Evolutionary conservation across 345 rosid species (phyloP).

Genomic region (Crucihimalaya himalaica): DNA sequence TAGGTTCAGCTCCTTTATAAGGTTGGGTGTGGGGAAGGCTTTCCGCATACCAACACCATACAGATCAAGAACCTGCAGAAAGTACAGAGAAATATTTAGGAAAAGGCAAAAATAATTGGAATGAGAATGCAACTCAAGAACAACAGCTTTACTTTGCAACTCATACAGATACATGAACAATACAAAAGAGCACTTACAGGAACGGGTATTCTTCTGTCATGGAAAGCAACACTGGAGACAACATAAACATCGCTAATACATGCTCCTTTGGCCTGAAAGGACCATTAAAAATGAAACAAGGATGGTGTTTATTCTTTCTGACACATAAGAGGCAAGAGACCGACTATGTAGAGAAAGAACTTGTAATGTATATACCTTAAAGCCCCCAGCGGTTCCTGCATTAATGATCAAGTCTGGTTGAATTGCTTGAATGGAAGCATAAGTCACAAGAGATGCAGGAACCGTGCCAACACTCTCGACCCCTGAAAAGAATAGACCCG

Average conservation of each 20-base stretch:
- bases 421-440: slow-evolving; percentile 74
- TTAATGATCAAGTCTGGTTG: slow-evolving; percentile 78
- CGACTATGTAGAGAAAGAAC: neutral
- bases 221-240: slow-evolving; percentile 77
- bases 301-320: neutral
- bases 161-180: neutral
- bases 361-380: slow-evolving; percentile 52
- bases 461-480: slow-evolving; percentile 84
- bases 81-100: neutral
- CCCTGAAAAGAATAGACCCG: slow-evolving; percentile 49
- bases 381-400: slow-evolving; percentile 97
- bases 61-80: slow-evolving; percentile 69
- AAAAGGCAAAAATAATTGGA: slow-evolving; percentile 10
- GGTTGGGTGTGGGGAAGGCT: slow-evolving; percentile 65
- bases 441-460: slow-evolving; percentile 83
- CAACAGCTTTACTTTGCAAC: neutral
- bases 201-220: slow-evolving; percentile 93
- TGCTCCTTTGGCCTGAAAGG: slow-evolving; percentile 78
- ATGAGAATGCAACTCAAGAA: slow-evolving; percentile 3
- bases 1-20: slow-evolving; percentile 62
- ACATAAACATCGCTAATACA: slow-evolving; percentile 72
- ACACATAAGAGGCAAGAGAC: neutral
- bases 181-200: slow-evolving; percentile 54
- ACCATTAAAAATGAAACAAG: neutral
- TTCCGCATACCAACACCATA: slow-evolving; percentile 80